Conservation (phyloP, 371 early-diverging fungal species). For the Chytridium lagenaria region DNA sequence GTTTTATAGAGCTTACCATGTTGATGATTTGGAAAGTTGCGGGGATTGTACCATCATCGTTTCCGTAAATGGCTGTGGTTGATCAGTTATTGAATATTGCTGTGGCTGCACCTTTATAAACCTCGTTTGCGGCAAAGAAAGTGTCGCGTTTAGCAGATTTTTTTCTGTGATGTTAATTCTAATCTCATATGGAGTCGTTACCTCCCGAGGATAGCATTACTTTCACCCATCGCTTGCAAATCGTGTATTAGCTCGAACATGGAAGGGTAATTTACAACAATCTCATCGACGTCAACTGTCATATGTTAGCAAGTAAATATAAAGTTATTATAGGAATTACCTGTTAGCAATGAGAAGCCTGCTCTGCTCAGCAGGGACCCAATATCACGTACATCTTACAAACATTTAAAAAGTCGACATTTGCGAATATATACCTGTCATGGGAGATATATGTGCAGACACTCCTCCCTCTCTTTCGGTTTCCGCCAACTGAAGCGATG, state of each 20-base stretch:
- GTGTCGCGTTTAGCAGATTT: slow-evolving; percentile 78
- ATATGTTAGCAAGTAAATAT: background rate
- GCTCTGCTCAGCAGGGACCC: slow-evolving; percentile 81
- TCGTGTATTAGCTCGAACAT: slow-evolving; percentile 91
- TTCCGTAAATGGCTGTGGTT: slow-evolving; percentile 79
- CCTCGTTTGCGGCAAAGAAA: slow-evolving; percentile 81
- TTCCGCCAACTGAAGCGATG: slow-evolving; percentile 91
- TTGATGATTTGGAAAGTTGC: slow-evolving; percentile 90
- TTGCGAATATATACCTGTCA: slow-evolving; percentile 66
- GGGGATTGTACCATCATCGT: slow-evolving; percentile 88
- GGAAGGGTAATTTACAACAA: slow-evolving; percentile 90
- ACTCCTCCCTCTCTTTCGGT: slow-evolving; percentile 89
- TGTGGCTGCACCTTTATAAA: slow-evolving; percentile 78
- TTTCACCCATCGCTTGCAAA: slow-evolving; percentile 92
- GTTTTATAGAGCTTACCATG: slow-evolving; percentile 41
- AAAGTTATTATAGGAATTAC: slow-evolving; percentile 21
- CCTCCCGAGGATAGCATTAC: slow-evolving; percentile 85
- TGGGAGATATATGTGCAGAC: slow-evolving; percentile 90
- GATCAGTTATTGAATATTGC: slow-evolving; percentile 10
- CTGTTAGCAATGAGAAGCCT: slow-evolving; percentile 85
- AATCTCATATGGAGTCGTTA: slow-evolving; percentile 33
- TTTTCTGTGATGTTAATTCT: slow-evolving; percentile 27
- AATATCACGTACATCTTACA: slow-evolving; percentile 77
- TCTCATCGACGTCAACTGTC: slow-evolving; percentile 88
- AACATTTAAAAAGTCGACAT: background rate